A percentile compares a stretch with the other conserved stretches of the same genome.
Evolutionary conservation across 306 rosid species (phyloP).

Genomic region (Dalbergia oliveri): DNA sequence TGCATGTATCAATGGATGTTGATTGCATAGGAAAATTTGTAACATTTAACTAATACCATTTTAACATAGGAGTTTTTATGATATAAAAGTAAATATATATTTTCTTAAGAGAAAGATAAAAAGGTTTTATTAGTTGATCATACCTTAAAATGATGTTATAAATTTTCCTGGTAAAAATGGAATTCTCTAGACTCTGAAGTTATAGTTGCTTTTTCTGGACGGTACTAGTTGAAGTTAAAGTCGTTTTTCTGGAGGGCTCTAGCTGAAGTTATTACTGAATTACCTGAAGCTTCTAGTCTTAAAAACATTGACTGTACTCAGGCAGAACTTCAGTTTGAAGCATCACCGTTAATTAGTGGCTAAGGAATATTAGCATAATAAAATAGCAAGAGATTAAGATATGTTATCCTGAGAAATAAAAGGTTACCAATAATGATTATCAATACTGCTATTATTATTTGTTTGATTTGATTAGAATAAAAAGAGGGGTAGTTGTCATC

Average conservation of each 20-base stretch:
- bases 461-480: constrained; percentile 1
- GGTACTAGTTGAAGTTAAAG: neutral
- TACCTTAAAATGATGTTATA: neutral
- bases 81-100: too few species aligned
- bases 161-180: neutral
- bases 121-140: neutral
- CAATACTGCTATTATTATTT: neutral
- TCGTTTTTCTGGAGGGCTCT: neutral
- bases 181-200: neutral
- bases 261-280: neutral
- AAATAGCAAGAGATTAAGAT: constrained; percentile 35
- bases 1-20: neutral
- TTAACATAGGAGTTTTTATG: neutral
- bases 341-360: constrained; percentile 31
- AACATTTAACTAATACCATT: neutral
- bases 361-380: constrained; percentile 37
- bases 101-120: neutral
- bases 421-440: neutral
- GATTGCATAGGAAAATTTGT: neutral
- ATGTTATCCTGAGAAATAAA: constrained; percentile 48
- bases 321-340: constrained; percentile 6
- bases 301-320: neutral
- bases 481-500: constrained; percentile 46
- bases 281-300: neutral
- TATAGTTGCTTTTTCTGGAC: too few species aligned